Conservation (phyloP, 257 asterid genomes). For the Rhazya stricta region DNA sequence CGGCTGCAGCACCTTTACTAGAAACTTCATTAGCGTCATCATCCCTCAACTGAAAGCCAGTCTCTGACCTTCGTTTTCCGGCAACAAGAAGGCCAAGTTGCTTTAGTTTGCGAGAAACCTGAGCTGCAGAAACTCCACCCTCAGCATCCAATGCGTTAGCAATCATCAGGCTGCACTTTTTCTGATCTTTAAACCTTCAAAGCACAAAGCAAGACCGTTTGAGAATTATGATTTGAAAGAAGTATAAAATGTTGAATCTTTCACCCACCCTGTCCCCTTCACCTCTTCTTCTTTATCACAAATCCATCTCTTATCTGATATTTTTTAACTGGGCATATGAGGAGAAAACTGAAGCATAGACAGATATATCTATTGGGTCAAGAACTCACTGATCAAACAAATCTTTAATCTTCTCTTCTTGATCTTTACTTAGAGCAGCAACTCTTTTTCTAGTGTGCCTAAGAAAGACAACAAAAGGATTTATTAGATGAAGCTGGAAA, state of each 20-base stretch:
- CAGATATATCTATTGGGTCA: constrained; percentile 13
- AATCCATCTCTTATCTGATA: neutral
- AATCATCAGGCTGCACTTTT: constrained; percentile 83
- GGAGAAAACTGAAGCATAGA: neutral
- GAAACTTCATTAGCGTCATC: constrained; percentile 37
- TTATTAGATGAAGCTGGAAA: neutral
- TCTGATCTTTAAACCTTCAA: constrained; percentile 78
- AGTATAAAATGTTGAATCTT: neutral
- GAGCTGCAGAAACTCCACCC: constrained; percentile 60
- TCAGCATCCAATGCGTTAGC: constrained; percentile 71
- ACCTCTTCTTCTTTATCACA: neutral
- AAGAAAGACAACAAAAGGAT: constrained; percentile 20
- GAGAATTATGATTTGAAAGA: neutral
- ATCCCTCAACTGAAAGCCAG: constrained; percentile 49
- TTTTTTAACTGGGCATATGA: neutral
- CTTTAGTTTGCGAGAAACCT: constrained; percentile 76
- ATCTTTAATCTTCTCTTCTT: constrained; percentile 74
- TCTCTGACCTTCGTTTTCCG: constrained; percentile 41
- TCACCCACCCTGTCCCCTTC: neutral
- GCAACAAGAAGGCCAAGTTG: constrained; percentile 72
- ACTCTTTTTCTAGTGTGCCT: constrained; percentile 80
- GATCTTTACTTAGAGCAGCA: constrained; percentile 60
- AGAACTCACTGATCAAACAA: constrained; percentile 80
- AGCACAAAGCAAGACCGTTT: constrained; percentile 19
- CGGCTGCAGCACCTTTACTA: constrained; percentile 31